A percentile compares a stretch with the other conserved stretches of the same genome.
Evolutionary conservation across 345 rosid species (phyloP).

Genomic region (Eutrema yunnanense): DNA sequence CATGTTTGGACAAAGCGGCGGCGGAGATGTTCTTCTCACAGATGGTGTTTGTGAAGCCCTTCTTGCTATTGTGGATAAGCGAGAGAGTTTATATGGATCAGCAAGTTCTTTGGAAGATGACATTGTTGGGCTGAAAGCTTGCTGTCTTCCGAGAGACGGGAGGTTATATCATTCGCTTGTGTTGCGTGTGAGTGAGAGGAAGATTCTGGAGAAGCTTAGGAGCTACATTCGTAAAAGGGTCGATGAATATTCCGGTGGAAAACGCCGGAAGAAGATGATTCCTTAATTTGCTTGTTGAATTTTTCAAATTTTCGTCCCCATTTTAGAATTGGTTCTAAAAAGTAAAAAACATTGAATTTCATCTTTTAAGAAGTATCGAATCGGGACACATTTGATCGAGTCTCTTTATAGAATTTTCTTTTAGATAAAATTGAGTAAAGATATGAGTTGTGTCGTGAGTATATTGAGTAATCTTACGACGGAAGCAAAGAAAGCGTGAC

Average conservation of each 20-base stretch:
- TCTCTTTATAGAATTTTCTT: neutral
- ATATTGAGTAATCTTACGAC: conserved; percentile 17
- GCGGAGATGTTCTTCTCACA: conserved; percentile 44
- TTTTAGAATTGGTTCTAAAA: neutral
- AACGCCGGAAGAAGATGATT: conserved; percentile 25
- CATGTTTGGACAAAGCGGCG: conserved; percentile 23
- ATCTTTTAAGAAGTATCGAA: neutral
- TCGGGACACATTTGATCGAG: neutral
- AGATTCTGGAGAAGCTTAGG: conserved; percentile 62
- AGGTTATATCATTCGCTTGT: conserved; percentile 56
- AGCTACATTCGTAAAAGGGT: conserved; percentile 21
- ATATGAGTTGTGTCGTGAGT: neutral
- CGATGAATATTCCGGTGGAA: neutral
- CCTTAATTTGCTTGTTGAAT: neutral
- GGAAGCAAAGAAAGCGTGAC: conserved; percentile 31
- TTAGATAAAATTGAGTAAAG: neutral
- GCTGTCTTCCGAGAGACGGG: conserved; percentile 38
- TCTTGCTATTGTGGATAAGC: conserved; percentile 48
- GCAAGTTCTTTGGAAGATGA: conserved; percentile 40
- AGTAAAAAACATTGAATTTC: neutral
- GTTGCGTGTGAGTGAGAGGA: conserved; percentile 68
- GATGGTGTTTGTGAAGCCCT: conserved; percentile 60
- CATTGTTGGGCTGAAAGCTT: conserved; percentile 33
- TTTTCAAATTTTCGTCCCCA: neutral
- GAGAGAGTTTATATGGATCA: conserved; percentile 57